A percentile compares a stretch with the other conserved stretches of the same genome.
phyloP scores from a whole-genome alignment of 2,329 filamentous ascomycete genomes.

The Aspergillus quadrilineatus region DNA sequence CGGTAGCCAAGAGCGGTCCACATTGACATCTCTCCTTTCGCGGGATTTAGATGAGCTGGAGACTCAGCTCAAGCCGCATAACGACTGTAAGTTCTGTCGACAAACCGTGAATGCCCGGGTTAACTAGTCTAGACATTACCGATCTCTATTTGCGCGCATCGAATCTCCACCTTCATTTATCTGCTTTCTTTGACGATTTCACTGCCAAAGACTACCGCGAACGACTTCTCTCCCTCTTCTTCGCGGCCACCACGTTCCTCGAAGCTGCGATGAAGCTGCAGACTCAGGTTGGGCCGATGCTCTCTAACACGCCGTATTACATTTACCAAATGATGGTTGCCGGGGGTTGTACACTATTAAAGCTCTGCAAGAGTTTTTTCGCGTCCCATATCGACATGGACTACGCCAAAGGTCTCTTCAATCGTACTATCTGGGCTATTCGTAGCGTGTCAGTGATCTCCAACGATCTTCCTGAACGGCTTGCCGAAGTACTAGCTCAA shows the following conservation, averaged over 20 bases:
- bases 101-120: not conserved
- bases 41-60: slow-evolving; percentile 53
- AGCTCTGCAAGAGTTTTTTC: slow-evolving; percentile 66
- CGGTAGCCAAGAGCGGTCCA: slow-evolving; percentile 44
- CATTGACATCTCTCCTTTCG: slow-evolving; percentile 46
- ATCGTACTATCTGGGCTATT: slow-evolving; percentile 58
- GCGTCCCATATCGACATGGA: slow-evolving; percentile 56
- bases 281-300: slow-evolving; percentile 46
- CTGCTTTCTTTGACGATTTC: slow-evolving; percentile 52
- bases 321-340: slow-evolving; percentile 68
- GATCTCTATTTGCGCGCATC: slow-evolving; percentile 48
- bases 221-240: slow-evolving; percentile 47
- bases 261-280: slow-evolving; percentile 48
- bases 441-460: slow-evolving; percentile 60
- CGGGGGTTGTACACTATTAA: slow-evolving; percentile 63
- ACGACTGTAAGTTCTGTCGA: slow-evolving; percentile 36
- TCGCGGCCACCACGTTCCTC: slow-evolving; percentile 48
- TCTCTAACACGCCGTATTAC: slow-evolving; percentile 59
- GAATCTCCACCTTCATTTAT: slow-evolving; percentile 49
- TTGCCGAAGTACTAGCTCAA: slow-evolving; percentile 65
- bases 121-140: slow-evolving; percentile 40
- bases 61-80: slow-evolving; percentile 47
- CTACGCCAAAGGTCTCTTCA: slow-evolving; percentile 58
- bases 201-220: slow-evolving; percentile 47
- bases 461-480: slow-evolving; percentile 63